These are phyloP conservation scores for Williopsis jadinii DNA, from an alignment of 1,139 yeast genomes.

Conservation along the genomic window DNA sequence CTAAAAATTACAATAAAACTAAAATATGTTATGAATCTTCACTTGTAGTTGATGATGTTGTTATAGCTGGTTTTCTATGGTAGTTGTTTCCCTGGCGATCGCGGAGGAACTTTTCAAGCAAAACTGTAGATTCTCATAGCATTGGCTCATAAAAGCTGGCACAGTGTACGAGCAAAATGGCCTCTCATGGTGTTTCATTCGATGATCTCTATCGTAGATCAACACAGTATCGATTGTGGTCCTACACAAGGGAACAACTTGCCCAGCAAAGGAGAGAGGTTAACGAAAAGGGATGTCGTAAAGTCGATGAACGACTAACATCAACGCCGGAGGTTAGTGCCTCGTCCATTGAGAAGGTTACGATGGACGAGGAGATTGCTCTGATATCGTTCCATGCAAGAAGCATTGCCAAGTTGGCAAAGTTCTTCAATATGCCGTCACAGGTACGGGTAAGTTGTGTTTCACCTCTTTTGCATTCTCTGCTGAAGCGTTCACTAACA, in stretches of 20 bases:
- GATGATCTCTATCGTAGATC: constrained; percentile 88
- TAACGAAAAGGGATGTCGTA: constrained; percentile 44
- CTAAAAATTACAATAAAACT: constrained; percentile 5
- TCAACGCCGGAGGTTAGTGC: constrained; percentile 29
- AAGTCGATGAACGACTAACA: constrained; percentile 33
- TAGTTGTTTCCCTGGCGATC: neutral
- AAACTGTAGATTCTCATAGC: too few species aligned
- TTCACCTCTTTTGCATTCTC: neutral
- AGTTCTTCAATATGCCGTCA: constrained; percentile 51
- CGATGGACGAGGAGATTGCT: constrained; percentile 61
- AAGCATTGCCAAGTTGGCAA: constrained; percentile 57
- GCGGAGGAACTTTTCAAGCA: too few species aligned
- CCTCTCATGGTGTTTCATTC: constrained; percentile 36
- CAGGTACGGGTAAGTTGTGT: constrained; percentile 37
- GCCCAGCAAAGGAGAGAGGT: constrained; percentile 37
- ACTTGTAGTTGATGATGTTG: neutral
- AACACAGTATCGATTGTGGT: constrained; percentile 81
- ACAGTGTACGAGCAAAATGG: too few species aligned
- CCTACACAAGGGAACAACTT: constrained; percentile 59
- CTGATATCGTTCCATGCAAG: constrained; percentile 66
- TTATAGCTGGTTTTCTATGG: neutral
- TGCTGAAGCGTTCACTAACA: too few species aligned
- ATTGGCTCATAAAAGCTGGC: too few species aligned
- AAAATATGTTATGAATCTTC: constrained; percentile 7
- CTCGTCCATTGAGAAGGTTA: constrained; percentile 41